Conservation (phyloP, 495 filamentous ascomycete species). For the Aspergillus sclerotiicarbonarius region DNA sequence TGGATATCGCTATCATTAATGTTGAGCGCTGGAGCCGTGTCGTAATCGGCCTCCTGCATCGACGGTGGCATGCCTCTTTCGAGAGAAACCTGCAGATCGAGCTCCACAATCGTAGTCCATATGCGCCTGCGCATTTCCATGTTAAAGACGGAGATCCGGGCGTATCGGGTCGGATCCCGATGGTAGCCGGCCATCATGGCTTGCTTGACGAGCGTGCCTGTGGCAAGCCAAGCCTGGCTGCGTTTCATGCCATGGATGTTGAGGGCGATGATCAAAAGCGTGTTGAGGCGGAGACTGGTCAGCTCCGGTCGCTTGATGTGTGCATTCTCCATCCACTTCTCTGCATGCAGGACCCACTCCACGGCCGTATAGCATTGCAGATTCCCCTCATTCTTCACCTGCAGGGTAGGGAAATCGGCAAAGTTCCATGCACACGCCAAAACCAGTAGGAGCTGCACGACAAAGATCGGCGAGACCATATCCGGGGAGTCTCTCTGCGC, state of each 20-base stretch:
- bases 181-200: slow-evolving; percentile 58
- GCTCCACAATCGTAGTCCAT: slow-evolving; percentile 66
- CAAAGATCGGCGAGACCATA: slow-evolving; percentile 41
- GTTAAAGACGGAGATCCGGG: slow-evolving; percentile 52
- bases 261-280: slow-evolving; percentile 58
- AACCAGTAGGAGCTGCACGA: slow-evolving; percentile 61
- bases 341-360: slow-evolving; percentile 63
- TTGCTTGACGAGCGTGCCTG: slow-evolving; percentile 54
- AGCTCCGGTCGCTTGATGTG: slow-evolving; percentile 55
- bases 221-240: slow-evolving; percentile 59
- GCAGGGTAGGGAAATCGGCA: slow-evolving; percentile 30
- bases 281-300: slow-evolving; percentile 54
- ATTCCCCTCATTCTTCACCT: slow-evolving; percentile 49
- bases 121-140: slow-evolving; percentile 67
- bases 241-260: slow-evolving; percentile 54
- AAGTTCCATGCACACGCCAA: slow-evolving; percentile 58
- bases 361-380: slow-evolving; percentile 50
- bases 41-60: slow-evolving; percentile 54
- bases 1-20: slow-evolving; percentile 44
- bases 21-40: slow-evolving; percentile 54
- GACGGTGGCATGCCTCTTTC: slow-evolving; percentile 59
- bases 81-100: slow-evolving; percentile 58
- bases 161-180: slow-evolving; percentile 51
- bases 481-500: slow-evolving; percentile 26
- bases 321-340: slow-evolving; percentile 58